phyloP scores from a whole-genome alignment of 768 basidiomycete genomes.

The Gyrodon lividus region DNA sequence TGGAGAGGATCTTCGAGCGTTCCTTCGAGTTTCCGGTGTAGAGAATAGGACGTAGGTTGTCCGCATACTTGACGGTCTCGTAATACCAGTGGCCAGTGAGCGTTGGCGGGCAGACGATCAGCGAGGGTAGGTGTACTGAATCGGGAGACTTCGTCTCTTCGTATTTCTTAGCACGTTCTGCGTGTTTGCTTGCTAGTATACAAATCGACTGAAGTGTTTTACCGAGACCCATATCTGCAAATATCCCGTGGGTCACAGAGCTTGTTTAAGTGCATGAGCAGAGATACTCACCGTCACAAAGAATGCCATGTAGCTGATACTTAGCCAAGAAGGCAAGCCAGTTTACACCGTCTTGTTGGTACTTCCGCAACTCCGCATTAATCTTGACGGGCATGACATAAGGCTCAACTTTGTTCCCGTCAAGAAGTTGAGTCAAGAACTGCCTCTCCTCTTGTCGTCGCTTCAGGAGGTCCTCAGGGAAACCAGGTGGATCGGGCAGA shows the following conservation, averaged over 20 bases:
- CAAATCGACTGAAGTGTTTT: slow-evolving; percentile 98
- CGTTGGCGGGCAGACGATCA: slow-evolving; percentile 96
- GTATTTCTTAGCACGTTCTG: slow-evolving; percentile 74
- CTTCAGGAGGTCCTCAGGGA: slow-evolving; percentile 83
- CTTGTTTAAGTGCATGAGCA: slow-evolving; percentile 14
- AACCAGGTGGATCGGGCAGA: slow-evolving; percentile 92
- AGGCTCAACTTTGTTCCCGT: slow-evolving; percentile 91
- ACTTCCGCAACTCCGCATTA: slow-evolving; percentile 93
- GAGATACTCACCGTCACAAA: slow-evolving; percentile 79
- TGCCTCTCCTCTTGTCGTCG: slow-evolving; percentile 85
- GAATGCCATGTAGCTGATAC: slow-evolving; percentile 95
- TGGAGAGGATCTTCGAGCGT: slow-evolving; percentile 63
- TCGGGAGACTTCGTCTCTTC: slow-evolving; percentile 69
- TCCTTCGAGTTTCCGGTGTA: slow-evolving; percentile 90
- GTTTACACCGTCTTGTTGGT: slow-evolving; percentile 97
- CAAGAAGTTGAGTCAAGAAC: slow-evolving; percentile 90
- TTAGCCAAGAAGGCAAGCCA: slow-evolving; percentile 99
- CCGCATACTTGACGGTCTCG: slow-evolving; percentile 90
- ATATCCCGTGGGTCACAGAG: neutral
- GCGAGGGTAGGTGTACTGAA: slow-evolving; percentile 82
- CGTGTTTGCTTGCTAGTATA: slow-evolving; percentile 91
- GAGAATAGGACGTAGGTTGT: slow-evolving; percentile 78
- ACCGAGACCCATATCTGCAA: slow-evolving; percentile 94
- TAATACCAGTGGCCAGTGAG: slow-evolving; percentile 99
- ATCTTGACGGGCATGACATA: slow-evolving; percentile 84